phyloP scores from a whole-genome alignment of 1,139 yeast species.

The Ogataea hybrid region DNA sequence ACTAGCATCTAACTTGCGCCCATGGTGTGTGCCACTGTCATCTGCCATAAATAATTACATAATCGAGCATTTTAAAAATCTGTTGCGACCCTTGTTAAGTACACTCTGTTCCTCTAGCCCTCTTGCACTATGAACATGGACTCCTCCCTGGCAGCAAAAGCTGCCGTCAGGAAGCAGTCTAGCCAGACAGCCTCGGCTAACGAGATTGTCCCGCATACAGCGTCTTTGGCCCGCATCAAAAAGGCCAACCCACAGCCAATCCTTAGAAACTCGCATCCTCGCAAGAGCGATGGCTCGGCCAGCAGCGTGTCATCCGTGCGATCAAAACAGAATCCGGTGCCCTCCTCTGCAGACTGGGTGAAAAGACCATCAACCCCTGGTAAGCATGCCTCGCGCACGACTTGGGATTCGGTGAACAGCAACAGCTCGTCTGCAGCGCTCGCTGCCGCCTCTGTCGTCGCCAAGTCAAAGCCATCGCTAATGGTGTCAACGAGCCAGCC shows the following conservation, averaged over 20 bases:
- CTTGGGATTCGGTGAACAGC: constrained; percentile 28
- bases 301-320: neutral
- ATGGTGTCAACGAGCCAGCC: constrained; percentile 20
- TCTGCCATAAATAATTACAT: neutral
- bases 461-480: constrained; percentile 28
- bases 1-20: neutral
- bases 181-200: constrained; percentile 7
- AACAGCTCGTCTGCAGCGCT: constrained; percentile 31
- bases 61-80: constrained; percentile 1
- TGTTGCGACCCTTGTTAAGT: neutral
- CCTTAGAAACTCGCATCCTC: neutral
- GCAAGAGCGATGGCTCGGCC: constrained; percentile 2
- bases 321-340: neutral
- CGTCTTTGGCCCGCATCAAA: constrained; percentile 24
- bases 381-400: constrained; percentile 13
- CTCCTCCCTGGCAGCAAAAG: constrained; percentile 15
- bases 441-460: constrained; percentile 33
- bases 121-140: constrained; percentile 10
- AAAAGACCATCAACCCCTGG: constrained; percentile 5
- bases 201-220: constrained; percentile 25
- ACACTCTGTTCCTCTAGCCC: neutral
- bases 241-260: constrained; percentile 11
- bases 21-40: neutral
- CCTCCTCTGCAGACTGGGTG: constrained; percentile 4
- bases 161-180: constrained; percentile 14